Evolutionary conservation across 306 rosid genomes (phyloP).

Genomic region (Trichosanthes truncata): DNA sequence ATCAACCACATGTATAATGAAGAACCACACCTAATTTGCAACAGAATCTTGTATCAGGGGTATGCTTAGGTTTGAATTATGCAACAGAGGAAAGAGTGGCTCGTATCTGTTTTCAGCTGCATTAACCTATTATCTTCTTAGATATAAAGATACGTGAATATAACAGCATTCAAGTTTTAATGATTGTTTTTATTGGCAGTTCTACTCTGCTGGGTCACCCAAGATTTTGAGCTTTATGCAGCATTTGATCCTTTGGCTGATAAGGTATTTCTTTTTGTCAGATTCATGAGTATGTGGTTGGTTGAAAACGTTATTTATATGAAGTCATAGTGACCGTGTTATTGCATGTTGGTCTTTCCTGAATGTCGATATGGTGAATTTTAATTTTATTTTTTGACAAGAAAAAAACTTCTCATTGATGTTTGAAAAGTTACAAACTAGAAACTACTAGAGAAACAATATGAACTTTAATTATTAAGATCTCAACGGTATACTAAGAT

Average conservation of each 20-base stretch:
- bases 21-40: neutral
- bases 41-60: neutral
- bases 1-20: too few relatives aligned
- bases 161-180: neutral
- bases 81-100: neutral
- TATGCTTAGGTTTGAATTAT: neutral
- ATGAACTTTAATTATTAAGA: neutral
- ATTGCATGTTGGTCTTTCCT: neutral
- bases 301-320: neutral
- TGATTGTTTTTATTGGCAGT: slow-evolving; percentile 44
- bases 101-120: neutral
- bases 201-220: slow-evolving; percentile 91
- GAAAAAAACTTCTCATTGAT: neutral
- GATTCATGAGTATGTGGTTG: neutral
- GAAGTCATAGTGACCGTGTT: neutral
- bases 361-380: neutral
- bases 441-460: neutral
- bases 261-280: slow-evolving; percentile 40
- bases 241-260: slow-evolving; percentile 98
- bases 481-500: neutral
- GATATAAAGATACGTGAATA: neutral
- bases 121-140: neutral
- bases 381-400: neutral
- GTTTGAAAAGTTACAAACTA: neutral
- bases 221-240: slow-evolving; percentile 90